phyloP scores from a whole-genome alignment of 768 basidiomycete species.

The Calocera viscosa region DNA sequence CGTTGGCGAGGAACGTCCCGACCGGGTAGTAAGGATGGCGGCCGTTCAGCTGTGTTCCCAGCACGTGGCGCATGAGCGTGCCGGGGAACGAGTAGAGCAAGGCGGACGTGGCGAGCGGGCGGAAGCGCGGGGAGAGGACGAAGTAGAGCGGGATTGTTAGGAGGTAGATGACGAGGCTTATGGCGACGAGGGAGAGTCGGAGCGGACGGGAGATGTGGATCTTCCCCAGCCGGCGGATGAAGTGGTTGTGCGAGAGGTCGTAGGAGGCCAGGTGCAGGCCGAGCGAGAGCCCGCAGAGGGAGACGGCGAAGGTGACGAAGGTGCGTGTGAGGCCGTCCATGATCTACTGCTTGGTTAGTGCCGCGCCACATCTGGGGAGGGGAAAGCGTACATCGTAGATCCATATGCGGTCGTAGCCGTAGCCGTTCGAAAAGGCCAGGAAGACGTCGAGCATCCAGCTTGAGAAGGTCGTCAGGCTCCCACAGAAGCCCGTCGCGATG shows the following conservation, averaged over 20 bases:
- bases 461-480: conserved; percentile 92
- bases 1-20: conserved; percentile 68
- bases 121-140: conserved; percentile 50
- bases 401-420: conserved; percentile 43
- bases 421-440: conserved; percentile 65
- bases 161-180: conserved; percentile 56
- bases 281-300: conserved; percentile 62
- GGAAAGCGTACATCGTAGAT: conserved; percentile 52
- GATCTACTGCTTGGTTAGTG: conserved; percentile 37
- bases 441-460: conserved; percentile 88
- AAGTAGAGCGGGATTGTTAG: conserved; percentile 71
- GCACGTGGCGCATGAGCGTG: conserved; percentile 65
- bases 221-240: neutral
- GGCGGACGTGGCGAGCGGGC: conserved; percentile 72
- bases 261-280: conserved; percentile 46
- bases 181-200: conserved; percentile 40
- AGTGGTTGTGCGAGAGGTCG: neutral
- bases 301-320: conserved; percentile 62
- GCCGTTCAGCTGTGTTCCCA: conserved; percentile 62
- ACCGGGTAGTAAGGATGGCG: conserved; percentile 50
- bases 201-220: conserved; percentile 25
- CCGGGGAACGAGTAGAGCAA: conserved; percentile 85
- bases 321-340: conserved; percentile 76
- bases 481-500: conserved; percentile 86
- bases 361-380: neutral